These are phyloP conservation scores for Austroboletus novae-zelandiae DNA, from an alignment of 1,284 basidiomycete genomes.

Conservation along the genomic window DNA sequence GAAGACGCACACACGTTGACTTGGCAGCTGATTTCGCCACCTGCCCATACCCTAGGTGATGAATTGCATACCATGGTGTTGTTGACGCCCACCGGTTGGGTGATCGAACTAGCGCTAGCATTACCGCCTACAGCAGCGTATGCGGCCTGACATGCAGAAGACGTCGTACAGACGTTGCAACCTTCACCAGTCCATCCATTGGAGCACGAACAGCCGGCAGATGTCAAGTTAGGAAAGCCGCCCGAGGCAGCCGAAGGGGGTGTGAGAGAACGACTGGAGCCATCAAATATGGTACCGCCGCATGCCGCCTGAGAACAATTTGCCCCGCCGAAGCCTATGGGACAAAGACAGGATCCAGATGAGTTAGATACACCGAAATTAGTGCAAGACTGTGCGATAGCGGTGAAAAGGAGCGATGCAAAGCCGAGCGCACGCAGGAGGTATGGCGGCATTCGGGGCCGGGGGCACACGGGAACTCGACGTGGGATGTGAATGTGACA, in stretches of 20 bases:
- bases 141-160: conserved; percentile 59
- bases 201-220: conserved; percentile 62
- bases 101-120: conserved; percentile 18
- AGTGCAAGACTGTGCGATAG: conserved; percentile 55
- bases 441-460: neutral
- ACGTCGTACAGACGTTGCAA: conserved; percentile 72
- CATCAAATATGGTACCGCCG: conserved; percentile 78
- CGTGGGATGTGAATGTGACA: too few relatives aligned
- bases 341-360: conserved; percentile 63
- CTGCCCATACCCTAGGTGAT: conserved; percentile 57
- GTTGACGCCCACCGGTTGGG: conserved; percentile 41
- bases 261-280: conserved; percentile 51
- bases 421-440: conserved; percentile 11
- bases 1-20: conserved; percentile 56
- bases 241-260: conserved; percentile 36
- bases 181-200: conserved; percentile 73
- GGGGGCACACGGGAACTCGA: neutral
- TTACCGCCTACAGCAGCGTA: conserved; percentile 43
- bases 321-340: conserved; percentile 71
- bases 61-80: conserved; percentile 64
- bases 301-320: conserved; percentile 72
- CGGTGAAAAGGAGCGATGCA: conserved; percentile 13
- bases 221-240: conserved; percentile 59
- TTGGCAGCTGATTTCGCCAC: conserved; percentile 71
- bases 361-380: conserved; percentile 62